phyloP scores from a whole-genome alignment of 441 rosid genomes.

The Gossypium gossypioides region DNA sequence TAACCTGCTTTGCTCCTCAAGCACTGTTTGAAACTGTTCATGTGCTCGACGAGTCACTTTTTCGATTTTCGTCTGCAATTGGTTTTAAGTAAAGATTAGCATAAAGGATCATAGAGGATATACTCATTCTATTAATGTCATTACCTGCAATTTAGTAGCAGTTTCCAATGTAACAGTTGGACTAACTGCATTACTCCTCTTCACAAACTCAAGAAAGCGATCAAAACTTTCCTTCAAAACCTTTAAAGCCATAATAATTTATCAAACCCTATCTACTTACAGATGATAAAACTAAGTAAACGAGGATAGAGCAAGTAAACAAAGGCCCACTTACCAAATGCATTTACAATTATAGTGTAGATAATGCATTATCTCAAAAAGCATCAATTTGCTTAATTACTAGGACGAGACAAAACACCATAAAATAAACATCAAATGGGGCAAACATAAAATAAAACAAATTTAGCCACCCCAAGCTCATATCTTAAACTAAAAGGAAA shows the following conservation, averaged over 20 bases:
- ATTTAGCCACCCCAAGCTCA: neutral
- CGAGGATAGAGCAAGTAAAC: no score
- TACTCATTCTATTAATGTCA: constrained; percentile 16
- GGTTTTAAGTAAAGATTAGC: constrained; percentile 16
- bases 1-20: constrained; percentile 96
- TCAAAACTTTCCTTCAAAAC: constrained; percentile 84
- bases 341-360: no score
- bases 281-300: no score
- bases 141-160: constrained; percentile 95
- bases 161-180: constrained; percentile 92
- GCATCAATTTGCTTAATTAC: neutral
- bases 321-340: no score
- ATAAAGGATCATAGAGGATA: neutral
- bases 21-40: constrained; percentile 87
- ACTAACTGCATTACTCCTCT: constrained; percentile 93
- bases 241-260: constrained; percentile 31
- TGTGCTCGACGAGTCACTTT: constrained; percentile 97
- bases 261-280: neutral
- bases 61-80: constrained; percentile 74
- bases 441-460: neutral
- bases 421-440: neutral
- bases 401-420: neutral
- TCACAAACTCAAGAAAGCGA: constrained; percentile 78
- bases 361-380: no score
- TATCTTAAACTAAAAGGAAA: neutral